Evolutionary conservation across 495 filamentous ascomycete genomes (phyloP).

Genomic region (Mycothermus thermophilus): DNA sequence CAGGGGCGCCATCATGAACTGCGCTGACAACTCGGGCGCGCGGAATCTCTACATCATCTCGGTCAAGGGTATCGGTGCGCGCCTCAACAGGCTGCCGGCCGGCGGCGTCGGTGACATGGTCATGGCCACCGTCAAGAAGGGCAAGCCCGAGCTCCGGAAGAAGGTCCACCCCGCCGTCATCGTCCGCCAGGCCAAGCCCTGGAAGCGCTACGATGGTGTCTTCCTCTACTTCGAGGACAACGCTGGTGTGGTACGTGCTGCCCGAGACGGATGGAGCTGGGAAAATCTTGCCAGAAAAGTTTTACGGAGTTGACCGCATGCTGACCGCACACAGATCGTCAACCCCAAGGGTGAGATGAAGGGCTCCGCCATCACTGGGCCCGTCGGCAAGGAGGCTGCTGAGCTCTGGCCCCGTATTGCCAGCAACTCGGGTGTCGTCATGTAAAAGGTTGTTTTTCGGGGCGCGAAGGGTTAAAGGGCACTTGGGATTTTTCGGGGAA

Average conservation of each 20-base stretch:
- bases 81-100: conserved; percentile 94
- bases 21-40: conserved; percentile 95
- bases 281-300: background rate
- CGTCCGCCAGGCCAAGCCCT: conserved; percentile 96
- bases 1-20: conserved; percentile 93
- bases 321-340: conserved; percentile 57
- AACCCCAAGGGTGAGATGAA: conserved; percentile 99
- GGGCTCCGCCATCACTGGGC: conserved; percentile 96
- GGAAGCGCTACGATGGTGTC: conserved; percentile 92
- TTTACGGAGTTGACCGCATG: background rate
- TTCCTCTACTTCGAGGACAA: conserved; percentile 99
- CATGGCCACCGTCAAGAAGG: conserved; percentile 99
- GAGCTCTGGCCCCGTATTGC: conserved; percentile 99
- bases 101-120: conserved; percentile 99
- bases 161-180: conserved; percentile 99
- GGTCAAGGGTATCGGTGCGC: conserved; percentile 97
- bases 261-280: background rate
- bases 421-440: conserved; percentile 98
- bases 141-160: conserved; percentile 98
- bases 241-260: conserved; percentile 77
- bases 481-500: conserved; percentile 19
- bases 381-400: conserved; percentile 98
- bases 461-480: conserved; percentile 11
- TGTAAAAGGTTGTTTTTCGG: conserved; percentile 52
- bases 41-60: conserved; percentile 99